These are phyloP conservation scores for Solanum sitiens DNA, from an alignment of 257 asterid species.

Conservation along the genomic window DNA sequence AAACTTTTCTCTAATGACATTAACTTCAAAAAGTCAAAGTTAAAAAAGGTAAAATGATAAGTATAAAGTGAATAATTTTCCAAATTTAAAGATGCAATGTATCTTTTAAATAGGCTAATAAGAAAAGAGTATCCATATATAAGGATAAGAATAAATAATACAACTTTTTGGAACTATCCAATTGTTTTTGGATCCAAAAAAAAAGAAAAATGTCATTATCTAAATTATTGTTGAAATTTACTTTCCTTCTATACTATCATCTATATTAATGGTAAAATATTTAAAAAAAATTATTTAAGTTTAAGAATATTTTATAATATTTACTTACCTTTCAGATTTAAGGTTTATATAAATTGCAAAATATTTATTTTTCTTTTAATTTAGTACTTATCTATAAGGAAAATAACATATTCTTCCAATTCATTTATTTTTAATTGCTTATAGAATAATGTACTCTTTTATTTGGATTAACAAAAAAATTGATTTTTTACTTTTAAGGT, in stretches of 20 bases:
- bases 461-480: neutral
- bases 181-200: neutral
- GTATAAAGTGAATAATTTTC: neutral
- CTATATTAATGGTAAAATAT: neutral
- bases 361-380: neutral
- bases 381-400: neutral
- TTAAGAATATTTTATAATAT: neutral
- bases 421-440: neutral
- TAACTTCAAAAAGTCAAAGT: neutral
- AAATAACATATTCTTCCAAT: neutral
- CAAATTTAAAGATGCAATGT: neutral
- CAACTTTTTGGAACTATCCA: neutral
- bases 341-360: neutral
- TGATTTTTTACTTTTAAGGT: neutral
- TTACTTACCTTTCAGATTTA: neutral
- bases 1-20: neutral
- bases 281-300: rapidly evolving
- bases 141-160: neutral
- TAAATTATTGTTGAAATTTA: neutral
- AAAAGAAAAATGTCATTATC: neutral
- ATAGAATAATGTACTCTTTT: neutral
- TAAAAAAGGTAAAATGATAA: neutral
- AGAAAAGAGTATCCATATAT: neutral
- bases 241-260: neutral
- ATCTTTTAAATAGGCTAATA: neutral